Evolutionary conservation across 106 monocot genomes (phyloP).

Genomic region (Dendrobium nobile): DNA sequence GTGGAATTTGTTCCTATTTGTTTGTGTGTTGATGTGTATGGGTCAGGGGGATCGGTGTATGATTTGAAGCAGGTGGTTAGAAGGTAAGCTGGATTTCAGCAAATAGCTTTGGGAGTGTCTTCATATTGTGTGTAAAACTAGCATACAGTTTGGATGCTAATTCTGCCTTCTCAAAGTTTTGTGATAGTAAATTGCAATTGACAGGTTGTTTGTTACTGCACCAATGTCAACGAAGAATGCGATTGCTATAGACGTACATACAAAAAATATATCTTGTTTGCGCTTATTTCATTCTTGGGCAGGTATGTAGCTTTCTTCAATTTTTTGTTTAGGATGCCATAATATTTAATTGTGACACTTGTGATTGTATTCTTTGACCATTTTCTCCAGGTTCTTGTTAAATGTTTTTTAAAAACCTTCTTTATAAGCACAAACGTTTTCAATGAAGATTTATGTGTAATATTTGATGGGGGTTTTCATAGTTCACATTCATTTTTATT

Average conservation of each 20-base stretch:
- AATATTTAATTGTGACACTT: neutral
- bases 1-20: too few relatives aligned
- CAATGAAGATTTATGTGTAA: neutral
- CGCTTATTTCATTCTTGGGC: slow-evolving; percentile 80
- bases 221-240: slow-evolving; percentile 82
- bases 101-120: slow-evolving; percentile 82
- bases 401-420: neutral
- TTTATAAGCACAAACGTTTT: neutral
- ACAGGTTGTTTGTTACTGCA: slow-evolving; percentile 94
- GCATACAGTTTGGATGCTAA: neutral
- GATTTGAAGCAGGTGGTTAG: too few relatives aligned
- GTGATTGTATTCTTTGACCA: neutral
- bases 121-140: slow-evolving; percentile 66
- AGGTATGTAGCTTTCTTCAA: slow-evolving; percentile 41
- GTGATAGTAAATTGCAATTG: slow-evolving; percentile 10
- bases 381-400: neutral
- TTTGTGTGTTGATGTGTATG: too few relatives aligned
- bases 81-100: too few relatives aligned
- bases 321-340: neutral
- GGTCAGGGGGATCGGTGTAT: too few relatives aligned
- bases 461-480: neutral
- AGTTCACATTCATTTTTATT: neutral
- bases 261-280: slow-evolving; percentile 78
- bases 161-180: slow-evolving; percentile 5
- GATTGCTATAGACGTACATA: too few relatives aligned